These are phyloP conservation scores for Solanum chiquidenum DNA, from an alignment of 257 asterid genomes.

Conservation along the genomic window DNA sequence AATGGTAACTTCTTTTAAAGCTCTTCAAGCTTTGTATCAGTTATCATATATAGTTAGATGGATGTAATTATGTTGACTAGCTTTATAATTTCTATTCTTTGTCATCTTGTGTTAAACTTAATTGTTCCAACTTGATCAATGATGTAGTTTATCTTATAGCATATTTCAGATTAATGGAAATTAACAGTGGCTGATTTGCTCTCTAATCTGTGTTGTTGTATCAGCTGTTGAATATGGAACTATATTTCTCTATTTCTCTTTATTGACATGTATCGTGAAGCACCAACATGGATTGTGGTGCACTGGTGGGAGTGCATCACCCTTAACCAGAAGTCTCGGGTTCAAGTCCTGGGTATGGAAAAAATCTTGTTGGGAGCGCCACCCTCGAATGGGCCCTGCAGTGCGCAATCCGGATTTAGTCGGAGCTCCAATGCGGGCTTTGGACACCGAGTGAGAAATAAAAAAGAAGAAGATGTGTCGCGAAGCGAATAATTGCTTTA, in stretches of 20 bases:
- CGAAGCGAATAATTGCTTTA: not conserved
- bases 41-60: not conserved
- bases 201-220: too few relatives aligned
- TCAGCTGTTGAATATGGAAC: not conserved
- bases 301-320: too few relatives aligned
- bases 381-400: too few relatives aligned
- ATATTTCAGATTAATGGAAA: not conserved
- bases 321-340: too few relatives aligned
- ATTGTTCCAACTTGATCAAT: not conserved
- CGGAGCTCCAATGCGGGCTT: too few relatives aligned
- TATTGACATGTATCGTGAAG: not conserved
- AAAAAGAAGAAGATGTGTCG: too few relatives aligned
- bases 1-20: not conserved
- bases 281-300: too few relatives aligned
- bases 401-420: too few relatives aligned
- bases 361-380: too few relatives aligned
- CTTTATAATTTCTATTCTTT: not conserved
- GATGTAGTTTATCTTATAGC: not conserved
- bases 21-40: not conserved
- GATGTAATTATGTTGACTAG: not conserved
- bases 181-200: not conserved
- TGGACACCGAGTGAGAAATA: accelerated
- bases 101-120: not conserved
- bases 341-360: too few relatives aligned
- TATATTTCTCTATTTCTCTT: not conserved